phyloP scores from a whole-genome alignment of 768 basidiomycete species.

The Tulasnella sp. region DNA sequence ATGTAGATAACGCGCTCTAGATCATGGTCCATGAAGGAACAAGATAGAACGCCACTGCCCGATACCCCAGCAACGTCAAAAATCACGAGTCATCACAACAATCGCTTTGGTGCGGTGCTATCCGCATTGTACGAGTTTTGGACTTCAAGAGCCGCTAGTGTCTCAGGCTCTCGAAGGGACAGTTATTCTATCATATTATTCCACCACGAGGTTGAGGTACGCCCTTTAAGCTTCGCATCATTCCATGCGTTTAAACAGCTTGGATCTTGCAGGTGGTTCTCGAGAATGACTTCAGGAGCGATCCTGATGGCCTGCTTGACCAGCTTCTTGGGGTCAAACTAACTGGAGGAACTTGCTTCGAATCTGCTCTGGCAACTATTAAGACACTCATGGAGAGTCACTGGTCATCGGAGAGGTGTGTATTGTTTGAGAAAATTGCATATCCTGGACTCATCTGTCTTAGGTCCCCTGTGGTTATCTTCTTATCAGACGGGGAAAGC shows the following conservation, averaged over 20 bases:
- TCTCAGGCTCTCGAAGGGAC: slow-evolving; percentile 29
- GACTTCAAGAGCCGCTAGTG: slow-evolving; percentile 32
- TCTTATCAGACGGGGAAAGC: slow-evolving; percentile 46
- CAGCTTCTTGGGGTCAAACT: slow-evolving; percentile 27
- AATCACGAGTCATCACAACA: slow-evolving; percentile 30
- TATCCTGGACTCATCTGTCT: background rate
- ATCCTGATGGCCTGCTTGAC: slow-evolving; percentile 34
- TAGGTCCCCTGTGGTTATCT: slow-evolving; percentile 41
- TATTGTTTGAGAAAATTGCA: background rate
- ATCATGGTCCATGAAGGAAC: slow-evolving; percentile 37
- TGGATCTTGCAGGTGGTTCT: slow-evolving; percentile 20
- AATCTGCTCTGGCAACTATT: slow-evolving; percentile 29
- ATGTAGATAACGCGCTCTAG: slow-evolving; percentile 28
- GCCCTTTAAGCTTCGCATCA: background rate
- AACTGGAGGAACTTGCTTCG: slow-evolving; percentile 34
- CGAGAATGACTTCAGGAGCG: slow-evolving; percentile 35
- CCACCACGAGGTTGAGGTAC: slow-evolving; percentile 16
- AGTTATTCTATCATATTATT: slow-evolving; percentile 46
- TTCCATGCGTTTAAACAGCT: background rate
- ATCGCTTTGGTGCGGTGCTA: slow-evolving; percentile 47
- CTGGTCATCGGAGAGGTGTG: slow-evolving; percentile 42
- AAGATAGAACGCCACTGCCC: slow-evolving; percentile 34
- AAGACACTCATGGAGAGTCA: slow-evolving; percentile 31
- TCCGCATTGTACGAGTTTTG: slow-evolving; percentile 46
- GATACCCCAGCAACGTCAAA: slow-evolving; percentile 31